Evolutionary conservation across 2,329 filamentous ascomycete genomes (phyloP), one percentile per base, ranked within the genome.

Genomic region (Graphiopsis chlorocephala): DNA sequence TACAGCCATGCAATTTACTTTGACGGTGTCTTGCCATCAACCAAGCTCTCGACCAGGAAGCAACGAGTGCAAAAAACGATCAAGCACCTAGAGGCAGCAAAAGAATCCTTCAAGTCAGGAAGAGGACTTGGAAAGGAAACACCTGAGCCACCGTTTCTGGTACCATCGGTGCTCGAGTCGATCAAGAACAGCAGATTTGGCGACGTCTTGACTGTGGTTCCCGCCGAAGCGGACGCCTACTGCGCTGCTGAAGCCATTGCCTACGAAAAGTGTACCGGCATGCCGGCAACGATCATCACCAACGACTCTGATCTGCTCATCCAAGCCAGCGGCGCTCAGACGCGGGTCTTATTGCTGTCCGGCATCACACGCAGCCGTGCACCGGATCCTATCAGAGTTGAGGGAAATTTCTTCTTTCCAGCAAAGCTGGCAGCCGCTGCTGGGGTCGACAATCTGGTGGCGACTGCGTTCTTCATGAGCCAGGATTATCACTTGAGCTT

Each of bases 231-330:
- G 1, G 94, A 98, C 73, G 78, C 83, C 26, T 95, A 87, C 78
- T 97, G 93, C 74, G 92, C 92, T 3, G 78, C 83, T 15, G 82
- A 87, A 61, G 83, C 91, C 7, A 73, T 81, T 31, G 81, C 83
- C 1, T 86, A 85, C 0, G 79, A 81, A 1, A 33, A 15, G 0
- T 52, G 65, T 1, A 26, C 58, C 5, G 53, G 31, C 11, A 50
- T 38, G 10, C 64, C 47, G 2, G 67, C 73, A 12, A 83, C 92
- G 15, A 80, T 88, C 29, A 77, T 97, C 7, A 96, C 92, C 0
- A 88, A 87, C n/a, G 94, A 98, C 72, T 96, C 93, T 0, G 94
- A 98, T 73, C 82, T 97, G 10, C 80, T 96, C 0, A 83, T 94
- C 0, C 88, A 93, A 73, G 84, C 92, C 65, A 82, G 94, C 10